Evolutionary conservation across 768 basidiomycete species (phyloP), one percentile per base, ranked within the genome.

Genomic region (Pleurotus platypus): DNA sequence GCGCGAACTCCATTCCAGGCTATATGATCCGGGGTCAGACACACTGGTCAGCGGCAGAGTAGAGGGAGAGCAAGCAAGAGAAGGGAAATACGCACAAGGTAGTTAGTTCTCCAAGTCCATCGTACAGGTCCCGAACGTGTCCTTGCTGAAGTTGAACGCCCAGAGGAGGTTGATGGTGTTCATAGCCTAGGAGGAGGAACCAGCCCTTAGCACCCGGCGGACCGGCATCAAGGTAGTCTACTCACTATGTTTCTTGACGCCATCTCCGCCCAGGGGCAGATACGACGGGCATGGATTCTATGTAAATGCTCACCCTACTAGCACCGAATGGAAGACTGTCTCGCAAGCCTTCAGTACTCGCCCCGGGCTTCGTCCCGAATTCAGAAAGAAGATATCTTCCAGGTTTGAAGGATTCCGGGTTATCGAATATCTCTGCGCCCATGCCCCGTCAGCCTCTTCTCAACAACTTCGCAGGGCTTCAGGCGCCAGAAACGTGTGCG

Each of bases 161-260:
- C 70, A 71, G 3, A 71, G 15, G 6, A 71, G 63, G 46, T 63
- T 66, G 63, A 67, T 67, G 9, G 56, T 59, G 46, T 65, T 64
- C 20, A 71, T 56, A 27, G 57, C 50, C 67, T 68, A 53, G n/a
- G n/a, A n/a, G n/a, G n/a, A n/a, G n/a, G n/a, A n/a, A n/a, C n/a
- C n/a, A n/a, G n/a, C n/a, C n/a, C n/a, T n/a, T n/a, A 15, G 27
- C 27, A n/a, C 24, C 49, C 35, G 9, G 54, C 18, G 18, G 37
- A 46, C 22, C 49, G 15, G 8, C 4, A 22, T 27, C 13, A 46
- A 27, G 49, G 16, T 9, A 4, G 35, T 5, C 27, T 7, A 11
- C 61, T 43, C 49, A 65, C 64, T n/a, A 65, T 26, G 13, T 62
- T 57, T 24, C 60, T 60, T 7, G 54, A 26, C 4, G 64, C 62